These are phyloP conservation scores for Massarina eburnea DNA, from an alignment of 2,329 filamentous ascomycete species.

Conservation along the genomic window DNA sequence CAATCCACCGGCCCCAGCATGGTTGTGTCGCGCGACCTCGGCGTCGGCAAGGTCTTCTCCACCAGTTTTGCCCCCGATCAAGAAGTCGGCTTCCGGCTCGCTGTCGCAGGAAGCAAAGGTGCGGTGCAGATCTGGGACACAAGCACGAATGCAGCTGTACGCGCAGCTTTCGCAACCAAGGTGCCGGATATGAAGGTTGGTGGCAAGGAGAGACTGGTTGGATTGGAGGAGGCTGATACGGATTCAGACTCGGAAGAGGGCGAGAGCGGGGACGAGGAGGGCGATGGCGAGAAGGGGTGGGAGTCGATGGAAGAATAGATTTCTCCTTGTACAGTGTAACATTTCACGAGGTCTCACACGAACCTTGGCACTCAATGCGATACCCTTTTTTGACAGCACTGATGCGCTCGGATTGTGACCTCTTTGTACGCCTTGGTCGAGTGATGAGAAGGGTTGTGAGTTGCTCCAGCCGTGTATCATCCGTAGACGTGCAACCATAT, in stretches of 20 bases:
- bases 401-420: not conserved
- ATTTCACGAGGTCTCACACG: not conserved
- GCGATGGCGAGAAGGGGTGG: conserved; percentile 45
- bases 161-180: conserved; percentile 77
- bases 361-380: not conserved
- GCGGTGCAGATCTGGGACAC: conserved; percentile 95
- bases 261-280: conserved; percentile 45
- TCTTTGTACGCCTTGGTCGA: not conserved
- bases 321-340: not conserved
- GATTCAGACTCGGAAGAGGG: conserved; percentile 61
- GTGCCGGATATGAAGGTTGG: conserved; percentile 63
- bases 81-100: conserved; percentile 87
- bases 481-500: not conserved
- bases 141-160: conserved; percentile 84
- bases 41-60: conserved; percentile 93
- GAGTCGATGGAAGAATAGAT: conserved; percentile 46
- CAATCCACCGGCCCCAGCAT: conserved; percentile 78
- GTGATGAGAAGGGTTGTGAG: not conserved
- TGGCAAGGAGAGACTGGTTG: conserved; percentile 73
- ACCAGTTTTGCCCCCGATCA: conserved; percentile 86
- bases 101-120: conserved; percentile 93
- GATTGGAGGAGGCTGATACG: conserved; percentile 65
- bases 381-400: not conserved
- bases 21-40: conserved; percentile 88
- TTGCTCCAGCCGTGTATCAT: not conserved